Evolutionary conservation across 305 asterid genomes (phyloP).

Genomic region (Galium porrigens): DNA sequence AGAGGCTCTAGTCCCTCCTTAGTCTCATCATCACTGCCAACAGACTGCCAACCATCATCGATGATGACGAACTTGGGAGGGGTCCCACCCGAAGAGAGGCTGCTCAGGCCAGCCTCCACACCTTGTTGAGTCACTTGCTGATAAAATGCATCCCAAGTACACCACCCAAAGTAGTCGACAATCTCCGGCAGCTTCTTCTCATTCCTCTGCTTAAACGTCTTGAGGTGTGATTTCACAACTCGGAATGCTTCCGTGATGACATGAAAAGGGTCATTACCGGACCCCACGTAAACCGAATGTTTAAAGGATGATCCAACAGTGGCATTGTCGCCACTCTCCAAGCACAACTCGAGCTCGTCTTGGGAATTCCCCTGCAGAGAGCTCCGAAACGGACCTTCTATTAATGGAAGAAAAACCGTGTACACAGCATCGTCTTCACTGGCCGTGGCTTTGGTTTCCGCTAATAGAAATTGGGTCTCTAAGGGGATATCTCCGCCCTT

Average conservation of each 20-base stretch:
- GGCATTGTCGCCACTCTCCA: slow-evolving; percentile 63
- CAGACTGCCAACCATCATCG: slow-evolving; percentile 40
- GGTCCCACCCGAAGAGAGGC: slow-evolving; percentile 47
- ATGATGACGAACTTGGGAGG: slow-evolving; percentile 57
- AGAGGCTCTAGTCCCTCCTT: slow-evolving; percentile 11
- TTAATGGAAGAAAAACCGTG: slow-evolving; percentile 57
- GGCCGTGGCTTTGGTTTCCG: slow-evolving; percentile 42
- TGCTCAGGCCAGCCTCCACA: slow-evolving; percentile 58
- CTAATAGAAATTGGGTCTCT: slow-evolving; percentile 67
- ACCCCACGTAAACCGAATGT: slow-evolving; percentile 44
- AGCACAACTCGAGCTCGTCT: slow-evolving; percentile 58
- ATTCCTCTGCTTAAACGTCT: slow-evolving; percentile 44
- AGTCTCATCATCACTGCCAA: slow-evolving; percentile 16
- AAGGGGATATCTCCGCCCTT: slow-evolving; percentile 62
- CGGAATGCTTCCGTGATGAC: slow-evolving; percentile 48
- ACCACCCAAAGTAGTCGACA: slow-evolving; percentile 80
- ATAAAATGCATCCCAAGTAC: slow-evolving; percentile 96
- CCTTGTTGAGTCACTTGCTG: slow-evolving; percentile 77
- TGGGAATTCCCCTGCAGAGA: slow-evolving; percentile 57
- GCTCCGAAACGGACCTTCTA: slow-evolving; percentile 64
- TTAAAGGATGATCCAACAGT: slow-evolving; percentile 33
- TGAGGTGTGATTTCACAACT: slow-evolving; percentile 47
- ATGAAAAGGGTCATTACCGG: slow-evolving; percentile 58
- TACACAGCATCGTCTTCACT: slow-evolving; percentile 33
- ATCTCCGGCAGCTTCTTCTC: slow-evolving; percentile 74